Percentiles rank a stretch among this genome's conserved stretches.
Evolutionary conservation across 2,329 filamentous ascomycete species (phyloP).

Genomic region (Curvularia hawaiiensis): DNA sequence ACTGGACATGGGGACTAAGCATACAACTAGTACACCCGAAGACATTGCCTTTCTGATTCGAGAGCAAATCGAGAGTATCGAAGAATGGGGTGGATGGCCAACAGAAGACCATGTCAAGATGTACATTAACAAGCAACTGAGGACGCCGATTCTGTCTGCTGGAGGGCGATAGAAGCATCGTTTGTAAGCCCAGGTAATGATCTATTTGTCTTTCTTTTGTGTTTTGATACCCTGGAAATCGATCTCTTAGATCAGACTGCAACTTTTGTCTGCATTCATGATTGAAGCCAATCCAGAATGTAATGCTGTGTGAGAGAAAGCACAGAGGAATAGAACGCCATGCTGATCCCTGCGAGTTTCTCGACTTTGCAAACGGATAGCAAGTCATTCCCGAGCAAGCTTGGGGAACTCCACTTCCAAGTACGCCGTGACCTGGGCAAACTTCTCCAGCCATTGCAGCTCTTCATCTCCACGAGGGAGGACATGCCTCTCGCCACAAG

Average conservation of each 20-base stretch:
- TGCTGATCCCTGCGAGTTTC: neutral
- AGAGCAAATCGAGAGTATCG: conserved; percentile 42
- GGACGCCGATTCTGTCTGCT: conserved; percentile 18
- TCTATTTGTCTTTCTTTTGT: neutral
- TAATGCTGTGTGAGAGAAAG: neutral
- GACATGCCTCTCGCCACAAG: neutral
- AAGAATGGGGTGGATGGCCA: conserved; percentile 53
- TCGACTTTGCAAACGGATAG: neutral
- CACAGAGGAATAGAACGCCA: neutral
- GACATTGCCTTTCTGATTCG: conserved; percentile 42
- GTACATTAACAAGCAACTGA: conserved; percentile 27
- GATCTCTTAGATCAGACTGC: neutral
- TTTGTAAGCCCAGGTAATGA: neutral
- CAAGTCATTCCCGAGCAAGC: neutral
- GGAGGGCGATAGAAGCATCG: conserved; percentile 16
- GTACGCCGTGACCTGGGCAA: conserved; percentile 7
- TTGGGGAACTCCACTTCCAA: conserved; percentile 7
- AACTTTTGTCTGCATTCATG: neutral
- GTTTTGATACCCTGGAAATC: neutral
- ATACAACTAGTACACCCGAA: conserved; percentile 25
- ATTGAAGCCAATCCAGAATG: neutral
- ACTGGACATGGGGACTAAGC: conserved; percentile 1
- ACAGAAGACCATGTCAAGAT: conserved; percentile 49
- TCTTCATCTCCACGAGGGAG: conserved; percentile 6
- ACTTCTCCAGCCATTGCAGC: conserved; percentile 11